Evolutionary conservation across 1,284 basidiomycete species (phyloP), one percentile per base, ranked within the genome.

Genomic region (Rhizoctonia solani): DNA sequence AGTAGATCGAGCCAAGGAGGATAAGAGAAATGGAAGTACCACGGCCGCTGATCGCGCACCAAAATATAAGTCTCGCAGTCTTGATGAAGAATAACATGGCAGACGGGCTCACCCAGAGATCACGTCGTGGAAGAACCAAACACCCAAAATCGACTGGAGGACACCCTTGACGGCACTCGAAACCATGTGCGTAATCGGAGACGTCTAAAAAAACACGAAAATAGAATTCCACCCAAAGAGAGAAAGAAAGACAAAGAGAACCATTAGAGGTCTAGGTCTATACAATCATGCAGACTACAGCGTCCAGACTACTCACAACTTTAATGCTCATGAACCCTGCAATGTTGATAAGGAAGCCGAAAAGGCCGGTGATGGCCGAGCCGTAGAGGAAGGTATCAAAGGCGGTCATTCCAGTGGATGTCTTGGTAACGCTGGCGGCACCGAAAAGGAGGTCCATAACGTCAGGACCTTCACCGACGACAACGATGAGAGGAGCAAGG

Each of bases 141-240:
- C 81, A 29, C 86, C 89, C 16, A 93, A 81, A 50, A 91, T 74
- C 1, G 90, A 90, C 14, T 87, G 88, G 0, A 90, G 85, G 27
- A 94, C 92, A 27, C 90, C 90, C 47, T 87, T 87, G 29, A 90
- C 88, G 49, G 91, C 91, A 16, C 90, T 92, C 8, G 90, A 92
- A 39, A 94, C 81, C 92, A 94, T 94, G 76, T 95, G 92, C 1
- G 92, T 93, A 74, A 93, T 91, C n/a, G 92, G 92, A 1, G 91
- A 93, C 3, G 92, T 94, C 59, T 65, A 65, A 13, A 14, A 49
- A 27, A 6, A n/a, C n/a, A n/a, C n/a, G n/a, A n/a, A n/a, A n/a
- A n/a, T n/a, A n/a, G n/a, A n/a, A n/a, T n/a, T 37, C 25, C 29
- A 25, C 34, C 46, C 19, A 32, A 23, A n/a, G 23, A 52, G 44